Conservation (phyloP, 2,329 filamentous ascomycete genomes). For the Seiridium cupressi region DNA sequence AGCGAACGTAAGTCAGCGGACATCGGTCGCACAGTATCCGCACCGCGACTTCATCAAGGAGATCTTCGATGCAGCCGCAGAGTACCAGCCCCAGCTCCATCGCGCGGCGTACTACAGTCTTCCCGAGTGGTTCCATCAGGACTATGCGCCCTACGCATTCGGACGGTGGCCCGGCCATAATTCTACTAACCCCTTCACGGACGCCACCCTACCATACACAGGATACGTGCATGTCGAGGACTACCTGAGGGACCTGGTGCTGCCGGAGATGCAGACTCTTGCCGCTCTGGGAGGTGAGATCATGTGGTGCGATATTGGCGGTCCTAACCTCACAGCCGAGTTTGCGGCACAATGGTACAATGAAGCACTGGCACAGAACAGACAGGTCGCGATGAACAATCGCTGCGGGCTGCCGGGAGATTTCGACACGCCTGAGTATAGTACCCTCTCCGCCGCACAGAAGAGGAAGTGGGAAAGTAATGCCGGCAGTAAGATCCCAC, state of each 20-base stretch:
- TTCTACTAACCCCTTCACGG: slow-evolving; percentile 43
- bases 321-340: slow-evolving; percentile 37
- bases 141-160: slow-evolving; percentile 42
- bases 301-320: slow-evolving; percentile 49
- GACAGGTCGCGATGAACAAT: slow-evolving; percentile 54
- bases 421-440: slow-evolving; percentile 62
- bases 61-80: slow-evolving; percentile 39
- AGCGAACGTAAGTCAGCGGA: slow-evolving; percentile 33
- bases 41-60: slow-evolving; percentile 38
- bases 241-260: slow-evolving; percentile 40
- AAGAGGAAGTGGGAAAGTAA: slow-evolving; percentile 59
- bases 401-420: slow-evolving; percentile 54
- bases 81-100: slow-evolving; percentile 37
- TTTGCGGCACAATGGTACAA: slow-evolving; percentile 43
- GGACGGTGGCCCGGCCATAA: slow-evolving; percentile 30
- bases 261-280: slow-evolving; percentile 44
- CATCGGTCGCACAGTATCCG: slow-evolving; percentile 38
- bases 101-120: slow-evolving; percentile 48
- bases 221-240: slow-evolving; percentile 36
- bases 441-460: slow-evolving; percentile 46
- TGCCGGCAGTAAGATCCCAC: slow-evolving; percentile 37
- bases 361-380: slow-evolving; percentile 31
- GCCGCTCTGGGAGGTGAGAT: slow-evolving; percentile 43
- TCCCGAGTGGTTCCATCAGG: slow-evolving; percentile 49
- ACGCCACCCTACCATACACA: slow-evolving; percentile 37